A percentile compares a stretch with the other conserved stretches of the same genome.
Evolutionary conservation across 2,329 filamentous ascomycete species (phyloP).

Genomic region (Neonectria faginata): DNA sequence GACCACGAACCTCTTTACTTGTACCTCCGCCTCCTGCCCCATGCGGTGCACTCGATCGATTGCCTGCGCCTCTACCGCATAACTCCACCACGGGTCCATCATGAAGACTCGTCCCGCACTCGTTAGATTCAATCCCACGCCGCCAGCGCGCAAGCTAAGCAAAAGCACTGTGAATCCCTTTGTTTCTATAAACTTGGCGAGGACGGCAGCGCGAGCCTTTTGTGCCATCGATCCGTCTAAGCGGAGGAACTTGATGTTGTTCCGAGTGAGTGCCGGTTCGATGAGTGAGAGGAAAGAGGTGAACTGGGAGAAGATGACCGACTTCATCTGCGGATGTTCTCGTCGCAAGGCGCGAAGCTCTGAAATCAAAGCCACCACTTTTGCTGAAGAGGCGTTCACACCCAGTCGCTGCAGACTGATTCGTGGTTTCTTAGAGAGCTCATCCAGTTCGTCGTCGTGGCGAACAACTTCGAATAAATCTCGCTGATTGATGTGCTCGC

Average conservation of each 20-base stretch:
- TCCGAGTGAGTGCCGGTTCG: constrained; percentile 78
- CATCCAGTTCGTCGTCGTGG: constrained; percentile 72
- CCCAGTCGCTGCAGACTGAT: constrained; percentile 72
- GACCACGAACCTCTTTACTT: constrained; percentile 89
- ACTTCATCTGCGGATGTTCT: constrained; percentile 78
- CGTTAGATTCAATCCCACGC: constrained; percentile 93
- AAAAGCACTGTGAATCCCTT: constrained; percentile 79
- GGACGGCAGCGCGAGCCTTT: constrained; percentile 81
- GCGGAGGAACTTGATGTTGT: constrained; percentile 83
- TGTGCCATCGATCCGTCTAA: constrained; percentile 93
- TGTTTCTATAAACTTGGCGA: constrained; percentile 74
- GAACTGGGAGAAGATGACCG: constrained; percentile 96
- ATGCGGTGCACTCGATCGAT: constrained; percentile 98
- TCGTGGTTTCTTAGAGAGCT: constrained; percentile 58
- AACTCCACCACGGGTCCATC: constrained; percentile 99
- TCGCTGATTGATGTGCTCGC: constrained; percentile 81
- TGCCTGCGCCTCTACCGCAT: constrained; percentile 94
- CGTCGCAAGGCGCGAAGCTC: constrained; percentile 78
- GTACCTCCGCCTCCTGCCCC: constrained; percentile 89
- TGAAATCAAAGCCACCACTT: constrained; percentile 82
- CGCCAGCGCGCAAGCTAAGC: constrained; percentile 87
- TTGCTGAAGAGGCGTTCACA: constrained; percentile 81
- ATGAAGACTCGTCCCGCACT: constrained; percentile 91
- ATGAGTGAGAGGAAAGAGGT: constrained; percentile 96
- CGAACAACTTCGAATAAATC: constrained; percentile 94